These are phyloP conservation scores for Tolypocladium nubicola DNA, from an alignment of 2,329 filamentous ascomycete genomes.

Conservation along the genomic window DNA sequence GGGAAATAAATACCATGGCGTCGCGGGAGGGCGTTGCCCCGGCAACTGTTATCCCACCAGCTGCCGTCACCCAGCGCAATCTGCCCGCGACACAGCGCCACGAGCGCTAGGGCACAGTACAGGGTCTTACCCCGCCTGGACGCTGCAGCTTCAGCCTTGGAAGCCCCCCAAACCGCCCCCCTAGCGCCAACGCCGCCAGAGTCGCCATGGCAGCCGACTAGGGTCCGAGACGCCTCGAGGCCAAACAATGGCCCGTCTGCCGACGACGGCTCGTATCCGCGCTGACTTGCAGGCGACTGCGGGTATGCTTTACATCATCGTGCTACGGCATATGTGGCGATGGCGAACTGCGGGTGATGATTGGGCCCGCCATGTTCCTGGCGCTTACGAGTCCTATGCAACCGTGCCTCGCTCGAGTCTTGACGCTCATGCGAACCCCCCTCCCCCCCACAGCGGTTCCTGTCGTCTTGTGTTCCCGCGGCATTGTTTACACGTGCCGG, in stretches of 20 bases:
- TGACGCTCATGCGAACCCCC: too few relatives aligned
- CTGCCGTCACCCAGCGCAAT: neutral
- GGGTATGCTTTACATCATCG: neutral
- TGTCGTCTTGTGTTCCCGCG: too few relatives aligned
- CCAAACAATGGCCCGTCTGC: slow-evolving; percentile 5
- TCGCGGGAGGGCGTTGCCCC: neutral
- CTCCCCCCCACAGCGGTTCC: too few relatives aligned
- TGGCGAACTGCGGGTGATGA: neutral
- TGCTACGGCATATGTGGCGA: neutral
- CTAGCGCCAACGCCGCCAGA: slow-evolving; percentile 1
- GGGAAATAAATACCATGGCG: slow-evolving; percentile 2
- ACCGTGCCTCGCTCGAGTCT: too few relatives aligned
- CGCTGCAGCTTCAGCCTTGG: neutral
- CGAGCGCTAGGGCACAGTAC: too few relatives aligned
- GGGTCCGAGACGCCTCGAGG: slow-evolving; percentile 5
- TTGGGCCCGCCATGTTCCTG: neutral
- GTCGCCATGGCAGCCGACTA: slow-evolving; percentile 12
- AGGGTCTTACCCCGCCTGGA: too few relatives aligned
- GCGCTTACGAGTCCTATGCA: too few relatives aligned
- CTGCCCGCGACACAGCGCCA: neutral
- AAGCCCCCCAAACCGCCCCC: neutral
- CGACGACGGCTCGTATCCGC: neutral
- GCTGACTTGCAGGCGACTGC: neutral
- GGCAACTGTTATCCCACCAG: neutral
- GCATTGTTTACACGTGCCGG: too few relatives aligned